These are phyloP conservation scores for Crucihimalaya himalaica DNA, from an alignment of 345 rosid species.

Conservation along the genomic window DNA sequence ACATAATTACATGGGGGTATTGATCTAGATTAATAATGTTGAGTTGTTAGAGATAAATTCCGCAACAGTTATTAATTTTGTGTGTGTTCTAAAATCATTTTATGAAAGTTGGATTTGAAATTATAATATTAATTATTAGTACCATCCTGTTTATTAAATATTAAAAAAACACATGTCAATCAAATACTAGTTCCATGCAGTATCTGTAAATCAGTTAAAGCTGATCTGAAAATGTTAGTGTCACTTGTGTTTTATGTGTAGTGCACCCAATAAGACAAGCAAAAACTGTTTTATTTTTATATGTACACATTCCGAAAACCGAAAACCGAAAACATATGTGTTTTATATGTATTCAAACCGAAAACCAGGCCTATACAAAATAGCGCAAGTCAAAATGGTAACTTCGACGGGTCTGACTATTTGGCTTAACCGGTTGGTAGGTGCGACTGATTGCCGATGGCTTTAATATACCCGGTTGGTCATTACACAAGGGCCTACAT, in stretches of 20 bases:
- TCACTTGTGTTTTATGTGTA: not conserved
- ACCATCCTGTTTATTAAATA: too few relatives aligned
- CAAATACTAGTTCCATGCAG: slow-evolving; percentile 15
- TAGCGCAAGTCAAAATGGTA: not conserved
- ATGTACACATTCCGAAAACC: slow-evolving; percentile 18
- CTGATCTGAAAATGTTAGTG: slow-evolving; percentile 9
- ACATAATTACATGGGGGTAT: slow-evolving; percentile 29
- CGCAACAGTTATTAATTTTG: not conserved
- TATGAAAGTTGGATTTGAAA: not conserved
- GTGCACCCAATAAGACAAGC: not conserved
- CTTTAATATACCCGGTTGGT: not conserved
- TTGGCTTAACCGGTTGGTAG: not conserved
- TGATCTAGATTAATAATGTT: slow-evolving; percentile 7
- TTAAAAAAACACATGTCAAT: too few relatives aligned
- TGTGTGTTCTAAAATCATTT: not conserved
- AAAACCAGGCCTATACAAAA: too few relatives aligned
- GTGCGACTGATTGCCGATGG: not conserved
- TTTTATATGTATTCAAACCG: too few relatives aligned
- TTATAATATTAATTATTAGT: not conserved
- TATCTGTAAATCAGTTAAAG: slow-evolving; percentile 15
- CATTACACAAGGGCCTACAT: too few relatives aligned
- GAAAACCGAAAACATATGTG: too few relatives aligned
- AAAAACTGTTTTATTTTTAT: not conserved
- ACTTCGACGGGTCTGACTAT: not conserved
- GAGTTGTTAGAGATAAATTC: not conserved